Evolutionary conservation across 345 rosid genomes (phyloP), one percentile per base, ranked within the genome.

Genomic region (Chamaenerion angustifolium): DNA sequence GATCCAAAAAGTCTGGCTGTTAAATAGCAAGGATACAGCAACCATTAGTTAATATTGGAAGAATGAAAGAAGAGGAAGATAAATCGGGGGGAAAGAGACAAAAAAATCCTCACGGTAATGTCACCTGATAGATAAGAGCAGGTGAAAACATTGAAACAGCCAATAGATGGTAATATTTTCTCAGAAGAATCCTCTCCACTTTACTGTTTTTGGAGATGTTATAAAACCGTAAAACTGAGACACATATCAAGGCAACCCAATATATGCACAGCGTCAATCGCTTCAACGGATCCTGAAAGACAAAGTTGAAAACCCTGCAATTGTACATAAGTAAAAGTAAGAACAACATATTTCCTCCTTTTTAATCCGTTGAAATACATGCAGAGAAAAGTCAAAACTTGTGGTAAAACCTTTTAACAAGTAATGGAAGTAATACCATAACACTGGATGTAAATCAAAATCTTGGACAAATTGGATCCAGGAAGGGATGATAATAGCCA

Each of bases 101-200:
- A 48, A 16, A 5, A 49, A 44, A 17, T 49, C 16, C 47, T 31
- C 51, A 43, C 48, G 51, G 37, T 48, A 46, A 64, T 51, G 27
- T 77, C 61, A 92, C 98, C 98, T 87, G 96, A 62, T 78, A 87
- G 55, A 92, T 73, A 59, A 84, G 88, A 64, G 98, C 96, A 0
- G 96, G 96, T 56, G 86, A 68, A 74, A 92, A 92, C 94, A 92
- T 80, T 60, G 77, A 67, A 64, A 92, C 98, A 57, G 98, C 98
- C 86, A 84, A 68, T 66, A 92, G 80, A 68, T 92, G 98, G 70
- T 87, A 92, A 64, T 92, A 92, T 55, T 87, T 92, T 45, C 94
- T 79, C 43, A 92, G 98, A 73, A 92, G 94, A 71, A 87, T 92
- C 76, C 98, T 77, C 75, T 87, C 95, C 25, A 79, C 71, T 68